Percentiles rank a stretch among this genome's conserved stretches.
phyloP scores from a whole-genome alignment of 1,284 basidiomycete genomes.

The Cutaneotrichosporon mucoides region DNA sequence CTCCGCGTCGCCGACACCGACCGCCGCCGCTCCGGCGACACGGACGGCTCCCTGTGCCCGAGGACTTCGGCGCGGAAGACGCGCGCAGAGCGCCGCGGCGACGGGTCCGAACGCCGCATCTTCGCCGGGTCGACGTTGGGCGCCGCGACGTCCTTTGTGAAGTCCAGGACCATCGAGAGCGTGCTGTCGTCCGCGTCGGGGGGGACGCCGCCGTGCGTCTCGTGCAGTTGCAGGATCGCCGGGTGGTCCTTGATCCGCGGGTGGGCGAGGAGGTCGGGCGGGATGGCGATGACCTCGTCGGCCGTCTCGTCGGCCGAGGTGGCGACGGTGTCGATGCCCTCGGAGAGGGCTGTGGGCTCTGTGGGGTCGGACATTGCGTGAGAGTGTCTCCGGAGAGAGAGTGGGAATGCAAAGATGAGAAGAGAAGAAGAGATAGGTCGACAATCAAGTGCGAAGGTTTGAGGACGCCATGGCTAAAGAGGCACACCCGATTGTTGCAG shows the following conservation, averaged over 20 bases:
- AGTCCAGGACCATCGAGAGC: constrained; percentile 11
- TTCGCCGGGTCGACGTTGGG: constrained; percentile 4
- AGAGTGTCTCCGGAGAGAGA: too few species aligned
- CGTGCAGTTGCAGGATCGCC: constrained; percentile 1
- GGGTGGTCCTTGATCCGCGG: constrained; percentile 10
- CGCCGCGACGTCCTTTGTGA: constrained; percentile 11
- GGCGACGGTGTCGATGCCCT: too few species aligned
- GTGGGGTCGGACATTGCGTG: too few species aligned
- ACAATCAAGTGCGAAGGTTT: too few species aligned
- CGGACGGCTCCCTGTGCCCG: constrained; percentile 10
- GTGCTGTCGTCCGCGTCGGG: neutral
- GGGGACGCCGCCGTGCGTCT: constrained; percentile 14
- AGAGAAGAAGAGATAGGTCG: too few species aligned
- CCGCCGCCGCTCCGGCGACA: constrained; percentile 7
- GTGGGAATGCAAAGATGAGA: too few species aligned
- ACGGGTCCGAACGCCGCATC: constrained; percentile 13
- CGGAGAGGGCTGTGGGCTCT: too few species aligned
- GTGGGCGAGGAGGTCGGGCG: constrained; percentile 15
- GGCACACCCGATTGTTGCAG: too few species aligned
- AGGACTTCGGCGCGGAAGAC: constrained; percentile 18
- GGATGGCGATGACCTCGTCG: constrained; percentile 11
- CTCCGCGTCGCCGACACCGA: neutral
- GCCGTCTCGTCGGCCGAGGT: neutral
- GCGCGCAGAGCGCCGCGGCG: constrained; percentile 16
- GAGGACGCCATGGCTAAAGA: too few species aligned